Base-by-base conservation (phyloP, 2,329 filamentous ascomycete genomes). In the Rutstroemia sydowiana region DNA sequence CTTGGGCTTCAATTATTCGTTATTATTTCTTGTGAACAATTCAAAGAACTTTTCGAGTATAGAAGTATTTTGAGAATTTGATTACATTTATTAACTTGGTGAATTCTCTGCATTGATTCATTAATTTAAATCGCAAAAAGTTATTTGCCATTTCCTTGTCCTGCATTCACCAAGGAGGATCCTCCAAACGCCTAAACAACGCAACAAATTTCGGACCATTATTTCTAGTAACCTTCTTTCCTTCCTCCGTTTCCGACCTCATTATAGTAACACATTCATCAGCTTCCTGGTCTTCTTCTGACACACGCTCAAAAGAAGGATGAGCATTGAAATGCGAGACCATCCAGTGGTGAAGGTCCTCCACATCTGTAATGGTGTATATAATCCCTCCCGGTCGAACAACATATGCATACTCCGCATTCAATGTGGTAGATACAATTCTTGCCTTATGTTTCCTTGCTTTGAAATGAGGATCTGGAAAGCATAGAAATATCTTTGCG, bases 381-480 rank as follows among this genome's bases (percentile, higher is more conserved):
- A 95, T 76, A 45, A 92, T 79, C 2, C 93, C 95, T 0, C 90
- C 90, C 0, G 91, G 90, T 37, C 77, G 76, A 57, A 97, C 66
- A 9, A 87, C 88, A 66, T 87, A 97, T 0, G 93, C 93, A 66
- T 98, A 98, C 70, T 98, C 93, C 0, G 90, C 88, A 64, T 88
- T 91, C 48, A 98, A 74, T 13, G 89, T 90, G 40, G 86, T 79
- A 20, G 88, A 93, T 2, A 98, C 88, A 62, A 98, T 98, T 36
- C 93, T 78, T 36, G 91, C 91, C 71, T 98, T 98, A 74, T 97
- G 93, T 70, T 98, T 98, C 57, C 92, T 81, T 11, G 88, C 82
- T 71, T 98, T 98, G 76, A 98, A 98, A 70, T 98, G 93, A 54
- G 93, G 93, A 65, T 98, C 93, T 0, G 93, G 93, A 67, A 98